These are phyloP conservation scores for Melampsora americana DNA, from an alignment of 1,284 basidiomycete genomes.

Conservation along the genomic window DNA sequence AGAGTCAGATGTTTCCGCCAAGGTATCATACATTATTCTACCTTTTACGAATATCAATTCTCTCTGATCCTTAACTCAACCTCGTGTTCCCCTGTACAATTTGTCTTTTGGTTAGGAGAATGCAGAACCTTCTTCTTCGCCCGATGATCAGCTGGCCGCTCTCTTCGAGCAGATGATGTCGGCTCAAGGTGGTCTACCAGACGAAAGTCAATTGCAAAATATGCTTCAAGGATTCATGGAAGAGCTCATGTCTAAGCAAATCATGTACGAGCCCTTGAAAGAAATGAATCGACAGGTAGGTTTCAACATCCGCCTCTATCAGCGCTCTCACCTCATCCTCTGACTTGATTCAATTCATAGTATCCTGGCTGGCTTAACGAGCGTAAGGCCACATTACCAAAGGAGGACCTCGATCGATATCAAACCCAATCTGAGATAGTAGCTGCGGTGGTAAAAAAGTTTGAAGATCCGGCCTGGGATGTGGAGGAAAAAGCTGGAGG, in stretches of 20 bases:
- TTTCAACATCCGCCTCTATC: conserved; percentile 5
- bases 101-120: neutral
- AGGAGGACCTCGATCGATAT: conserved; percentile 69
- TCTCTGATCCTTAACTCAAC: neutral
- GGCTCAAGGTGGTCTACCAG: conserved; percentile 53
- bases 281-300: conserved; percentile 78
- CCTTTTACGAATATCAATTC: conserved; percentile 1
- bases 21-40: conserved; percentile 36
- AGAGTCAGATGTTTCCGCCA: conserved; percentile 40
- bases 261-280: conserved; percentile 85
- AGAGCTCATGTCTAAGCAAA: conserved; percentile 87
- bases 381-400: conserved; percentile 59
- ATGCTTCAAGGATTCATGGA: conserved; percentile 89
- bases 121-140: neutral
- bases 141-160: conserved; percentile 33
- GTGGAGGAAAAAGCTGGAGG: conserved; percentile 44
- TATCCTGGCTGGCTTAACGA: conserved; percentile 74
- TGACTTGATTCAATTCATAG: conserved; percentile 56
- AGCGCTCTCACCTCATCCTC: neutral
- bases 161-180: conserved; percentile 45
- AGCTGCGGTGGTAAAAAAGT: conserved; percentile 67
- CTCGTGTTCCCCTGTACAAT: neutral
- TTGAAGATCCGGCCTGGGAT: conserved; percentile 62
- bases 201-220: conserved; percentile 68
- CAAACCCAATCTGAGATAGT: conserved; percentile 67